phyloP scores from a whole-genome alignment of 768 basidiomycete species.

The Agaricus subrufescens region DNA sequence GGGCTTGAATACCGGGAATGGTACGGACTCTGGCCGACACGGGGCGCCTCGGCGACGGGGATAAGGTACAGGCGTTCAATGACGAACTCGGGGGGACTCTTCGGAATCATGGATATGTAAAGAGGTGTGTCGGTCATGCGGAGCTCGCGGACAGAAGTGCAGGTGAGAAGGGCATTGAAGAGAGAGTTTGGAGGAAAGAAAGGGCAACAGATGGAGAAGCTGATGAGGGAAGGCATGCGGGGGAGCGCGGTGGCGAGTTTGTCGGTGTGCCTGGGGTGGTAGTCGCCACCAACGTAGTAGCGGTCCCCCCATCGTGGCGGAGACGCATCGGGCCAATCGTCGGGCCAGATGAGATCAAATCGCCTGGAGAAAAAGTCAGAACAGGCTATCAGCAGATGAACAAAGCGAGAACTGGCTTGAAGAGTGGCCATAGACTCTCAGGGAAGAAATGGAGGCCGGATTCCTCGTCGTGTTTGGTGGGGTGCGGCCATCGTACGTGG shows the following conservation, averaged over 20 bases:
- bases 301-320: constrained; percentile 36
- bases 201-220: constrained; percentile 33
- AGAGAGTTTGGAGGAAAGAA: constrained; percentile 34
- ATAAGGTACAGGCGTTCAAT: constrained; percentile 30
- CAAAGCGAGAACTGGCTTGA: constrained; percentile 24
- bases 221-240: constrained; percentile 26
- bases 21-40: constrained; percentile 37
- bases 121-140: constrained; percentile 35
- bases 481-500: constrained; percentile 35
- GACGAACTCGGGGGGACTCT: constrained; percentile 23
- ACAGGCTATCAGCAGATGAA: neutral
- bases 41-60: constrained; percentile 35
- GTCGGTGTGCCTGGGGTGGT: constrained; percentile 30
- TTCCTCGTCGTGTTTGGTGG: constrained; percentile 29
- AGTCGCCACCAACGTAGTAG: constrained; percentile 28
- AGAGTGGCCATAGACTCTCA: constrained; percentile 29
- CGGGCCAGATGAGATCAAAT: constrained; percentile 37
- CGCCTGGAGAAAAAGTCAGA: constrained; percentile 18
- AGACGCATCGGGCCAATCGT: constrained; percentile 36
- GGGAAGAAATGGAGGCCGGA: constrained; percentile 35
- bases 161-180: constrained; percentile 30
- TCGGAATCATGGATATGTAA: constrained; percentile 27
- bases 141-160: constrained; percentile 29
- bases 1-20: constrained; percentile 29
- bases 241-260: constrained; percentile 33